phyloP scores from a whole-genome alignment of 306 rosid species.

The Parietaria judaica region DNA sequence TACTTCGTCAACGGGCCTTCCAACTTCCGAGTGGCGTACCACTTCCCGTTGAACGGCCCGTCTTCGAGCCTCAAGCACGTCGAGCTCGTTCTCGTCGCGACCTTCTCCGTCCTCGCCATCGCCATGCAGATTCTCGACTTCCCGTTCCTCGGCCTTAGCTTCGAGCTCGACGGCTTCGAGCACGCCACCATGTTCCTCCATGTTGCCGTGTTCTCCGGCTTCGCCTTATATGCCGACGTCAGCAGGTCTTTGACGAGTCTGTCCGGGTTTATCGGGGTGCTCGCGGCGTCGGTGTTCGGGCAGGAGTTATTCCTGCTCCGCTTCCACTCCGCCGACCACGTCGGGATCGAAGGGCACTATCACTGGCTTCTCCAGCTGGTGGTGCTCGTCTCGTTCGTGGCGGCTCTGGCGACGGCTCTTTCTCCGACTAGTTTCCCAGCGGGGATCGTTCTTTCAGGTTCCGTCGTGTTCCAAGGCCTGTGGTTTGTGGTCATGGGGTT shows the following conservation, averaged over 20 bases:
- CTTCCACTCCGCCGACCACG: constrained; percentile 87
- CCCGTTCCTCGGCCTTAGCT: constrained; percentile 49
- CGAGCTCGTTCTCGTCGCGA: constrained; percentile 59
- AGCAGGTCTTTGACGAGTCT: constrained; percentile 42
- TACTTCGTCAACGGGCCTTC: constrained; percentile 58
- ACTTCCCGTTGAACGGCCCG: constrained; percentile 45
- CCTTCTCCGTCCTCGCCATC: constrained; percentile 57
- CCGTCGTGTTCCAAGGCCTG: constrained; percentile 76
- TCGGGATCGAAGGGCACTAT: constrained; percentile 88
- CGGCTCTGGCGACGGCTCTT: constrained; percentile 48
- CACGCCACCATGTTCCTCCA: constrained; percentile 94
- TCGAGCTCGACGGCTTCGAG: constrained; percentile 64
- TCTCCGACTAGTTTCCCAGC: constrained; percentile 62
- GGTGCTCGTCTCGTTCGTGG: constrained; percentile 49
- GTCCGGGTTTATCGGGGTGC: constrained; percentile 57
- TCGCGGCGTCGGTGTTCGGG: constrained; percentile 61
- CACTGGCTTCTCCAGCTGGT: constrained; percentile 77
- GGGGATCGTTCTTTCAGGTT: constrained; percentile 62
- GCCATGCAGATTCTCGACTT: constrained; percentile 50
- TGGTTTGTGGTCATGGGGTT: constrained; percentile 91
- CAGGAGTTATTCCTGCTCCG: constrained; percentile 84
- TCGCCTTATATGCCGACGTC: constrained; percentile 51
- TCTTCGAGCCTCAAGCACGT: constrained; percentile 51
- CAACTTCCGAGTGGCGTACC: constrained; percentile 53
- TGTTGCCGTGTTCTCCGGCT: constrained; percentile 70